Base-by-base conservation (phyloP, 768 basidiomycete genomes). In the Asterophora parasitica region DNA sequence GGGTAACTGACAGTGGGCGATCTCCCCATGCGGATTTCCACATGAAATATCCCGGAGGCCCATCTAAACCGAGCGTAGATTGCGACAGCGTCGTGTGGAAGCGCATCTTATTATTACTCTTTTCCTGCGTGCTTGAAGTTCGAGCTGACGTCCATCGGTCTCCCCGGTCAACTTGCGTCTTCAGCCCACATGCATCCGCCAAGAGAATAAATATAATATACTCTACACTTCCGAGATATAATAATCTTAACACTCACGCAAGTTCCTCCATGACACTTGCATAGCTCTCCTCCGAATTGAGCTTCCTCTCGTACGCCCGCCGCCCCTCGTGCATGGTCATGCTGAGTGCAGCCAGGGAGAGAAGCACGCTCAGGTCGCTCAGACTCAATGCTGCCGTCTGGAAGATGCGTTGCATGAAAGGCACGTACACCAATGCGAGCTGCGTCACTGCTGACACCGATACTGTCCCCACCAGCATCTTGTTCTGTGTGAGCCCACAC, bases 371-470 rank as follows among this genome's bases (percentile, higher is more conserved):
- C 51, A 98, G 55, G 66, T 98, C 95, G 42, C 75, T 65, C 31
- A 71, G 43, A 27, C 75, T 69, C 11, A 98, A 71, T 10, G 90
- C 83, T 51, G 86, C 90, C 20, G 95, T 97, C 71, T 97, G 93
- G 78, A 97, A 98, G 44, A 97, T 75, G 42, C 77, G 72, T 65
- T 98, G 95, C 78, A 96, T 81, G 55, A 92, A 74, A 0, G 93
- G 89, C 44, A 97, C 77, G 60, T 98, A 98, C 48, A 98, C 79
- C 52, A 97, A 74, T 19, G 78, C 78, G 27, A 98, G 79, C 68
- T 95, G 88, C 34, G 84, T 83, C 52, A 93, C 31, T 61, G 90
- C 85, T 17, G 94, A 96, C 46, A 88, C 74, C 4, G 84, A 87
- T 39, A 96, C 90, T 0, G 95, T 97, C 53, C 82, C 73, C 52